phyloP scores from a whole-genome alignment of 2,329 filamentous ascomycete genomes.

The Aspergillus spinulosporus region DNA sequence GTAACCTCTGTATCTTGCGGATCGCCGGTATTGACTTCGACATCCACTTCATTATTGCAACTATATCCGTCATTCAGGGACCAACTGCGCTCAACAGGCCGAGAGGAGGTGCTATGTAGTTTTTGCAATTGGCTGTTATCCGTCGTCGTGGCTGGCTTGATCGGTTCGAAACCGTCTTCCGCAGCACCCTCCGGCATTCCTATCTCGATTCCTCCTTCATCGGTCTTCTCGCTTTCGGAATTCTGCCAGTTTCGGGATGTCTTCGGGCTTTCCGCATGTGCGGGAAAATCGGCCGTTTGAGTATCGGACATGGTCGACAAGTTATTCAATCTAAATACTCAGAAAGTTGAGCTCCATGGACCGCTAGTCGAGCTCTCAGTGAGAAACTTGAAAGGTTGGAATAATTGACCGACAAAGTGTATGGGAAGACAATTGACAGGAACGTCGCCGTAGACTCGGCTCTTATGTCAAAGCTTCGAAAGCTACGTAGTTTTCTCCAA shows the following conservation, averaged over 20 bases:
- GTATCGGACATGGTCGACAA: slow-evolving; percentile 15
- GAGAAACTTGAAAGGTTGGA: background rate
- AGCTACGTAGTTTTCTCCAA: background rate
- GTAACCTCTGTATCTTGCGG: slow-evolving; percentile 23
- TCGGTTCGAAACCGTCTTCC: slow-evolving; percentile 26
- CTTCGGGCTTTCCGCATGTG: slow-evolving; percentile 6
- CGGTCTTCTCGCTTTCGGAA: slow-evolving; percentile 14
- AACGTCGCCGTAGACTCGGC: background rate
- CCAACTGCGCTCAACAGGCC: slow-evolving; percentile 36
- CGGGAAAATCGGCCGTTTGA: slow-evolving; percentile 7
- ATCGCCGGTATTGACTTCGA: slow-evolving; percentile 25
- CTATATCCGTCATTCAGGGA: slow-evolving; percentile 40
- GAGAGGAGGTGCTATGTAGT: slow-evolving; percentile 24
- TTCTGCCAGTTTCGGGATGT: slow-evolving; percentile 7
- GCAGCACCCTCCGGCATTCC: slow-evolving; percentile 16
- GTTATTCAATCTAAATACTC: background rate
- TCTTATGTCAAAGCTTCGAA: background rate
- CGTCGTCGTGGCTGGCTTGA: slow-evolving; percentile 17
- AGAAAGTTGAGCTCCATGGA: background rate
- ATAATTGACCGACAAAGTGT: background rate
- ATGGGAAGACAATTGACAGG: background rate
- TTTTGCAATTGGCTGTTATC: slow-evolving; percentile 25
- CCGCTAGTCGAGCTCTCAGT: background rate
- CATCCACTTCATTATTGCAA: slow-evolving; percentile 25
- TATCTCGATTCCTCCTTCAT: slow-evolving; percentile 3